Percentiles rank a stretch among this genome's conserved stretches.
phyloP scores from a whole-genome alignment of 2,329 filamentous ascomycete genomes.

The Cephalotrichum gorgonifer region DNA sequence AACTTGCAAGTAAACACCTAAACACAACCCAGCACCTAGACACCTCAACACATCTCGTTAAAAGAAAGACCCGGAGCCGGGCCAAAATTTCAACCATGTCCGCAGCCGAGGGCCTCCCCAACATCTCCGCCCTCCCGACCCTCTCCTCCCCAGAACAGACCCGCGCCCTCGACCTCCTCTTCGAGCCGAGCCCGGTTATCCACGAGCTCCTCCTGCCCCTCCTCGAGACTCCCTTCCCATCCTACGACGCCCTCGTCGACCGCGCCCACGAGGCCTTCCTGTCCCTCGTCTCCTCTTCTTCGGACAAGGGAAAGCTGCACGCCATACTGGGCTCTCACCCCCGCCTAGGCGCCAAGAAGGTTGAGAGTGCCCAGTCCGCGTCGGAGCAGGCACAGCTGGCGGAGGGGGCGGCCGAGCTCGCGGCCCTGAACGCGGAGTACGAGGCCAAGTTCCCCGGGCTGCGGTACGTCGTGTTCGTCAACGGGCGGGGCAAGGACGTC shows the following conservation, averaged over 20 bases:
- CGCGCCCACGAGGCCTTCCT: slow-evolving; percentile 54
- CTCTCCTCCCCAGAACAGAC: slow-evolving; percentile 45
- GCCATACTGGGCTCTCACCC: slow-evolving; percentile 74
- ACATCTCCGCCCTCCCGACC: slow-evolving; percentile 41
- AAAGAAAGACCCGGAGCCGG: too few relatives aligned
- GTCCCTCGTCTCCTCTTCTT: slow-evolving; percentile 31
- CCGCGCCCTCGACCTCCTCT: slow-evolving; percentile 62
- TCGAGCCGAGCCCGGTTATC: slow-evolving; percentile 70
- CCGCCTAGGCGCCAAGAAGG: slow-evolving; percentile 68
- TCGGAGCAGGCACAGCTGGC: slow-evolving; percentile 73
- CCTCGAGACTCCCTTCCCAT: slow-evolving; percentile 48
- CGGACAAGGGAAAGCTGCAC: slow-evolving; percentile 42
- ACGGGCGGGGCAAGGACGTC: slow-evolving; percentile 60
- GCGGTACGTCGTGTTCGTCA: slow-evolving; percentile 86
- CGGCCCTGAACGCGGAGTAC: slow-evolving; percentile 63
- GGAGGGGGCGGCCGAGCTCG: slow-evolving; percentile 44
- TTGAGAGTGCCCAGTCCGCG: slow-evolving; percentile 72
- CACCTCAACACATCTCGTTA: too few relatives aligned
- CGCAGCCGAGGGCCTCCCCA: slow-evolving; percentile 34
- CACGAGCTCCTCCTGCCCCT: slow-evolving; percentile 62
- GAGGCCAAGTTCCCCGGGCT: slow-evolving; percentile 73
- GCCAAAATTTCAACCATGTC: slow-evolving; percentile 4
- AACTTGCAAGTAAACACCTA: too few relatives aligned
- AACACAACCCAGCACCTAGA: too few relatives aligned
- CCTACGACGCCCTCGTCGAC: slow-evolving; percentile 61